phyloP scores from a whole-genome alignment of 345 rosid genomes.

The Angophora floribunda region DNA sequence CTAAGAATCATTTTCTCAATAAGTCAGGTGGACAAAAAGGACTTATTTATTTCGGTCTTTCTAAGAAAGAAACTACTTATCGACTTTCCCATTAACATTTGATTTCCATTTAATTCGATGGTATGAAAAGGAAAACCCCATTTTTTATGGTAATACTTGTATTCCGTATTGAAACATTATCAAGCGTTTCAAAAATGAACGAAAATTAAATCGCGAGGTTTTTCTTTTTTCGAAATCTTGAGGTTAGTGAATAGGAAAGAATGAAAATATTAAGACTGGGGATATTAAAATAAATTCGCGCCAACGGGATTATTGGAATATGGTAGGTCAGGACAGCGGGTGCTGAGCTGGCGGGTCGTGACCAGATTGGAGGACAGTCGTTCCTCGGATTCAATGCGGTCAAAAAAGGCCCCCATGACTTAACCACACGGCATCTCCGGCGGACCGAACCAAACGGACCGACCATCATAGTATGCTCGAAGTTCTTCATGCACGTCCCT shows the following conservation, averaged over 20 bases:
- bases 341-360: not conserved
- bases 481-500: not conserved
- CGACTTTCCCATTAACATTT: not conserved
- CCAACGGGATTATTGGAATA: not conserved
- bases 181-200: not conserved
- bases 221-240: no score
- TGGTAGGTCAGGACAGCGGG: not conserved
- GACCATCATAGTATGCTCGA: not conserved
- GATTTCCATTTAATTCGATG: not conserved
- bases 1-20: not conserved
- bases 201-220: no score
- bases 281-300: not conserved
- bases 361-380: not conserved
- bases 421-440: not conserved
- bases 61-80: fast-evolving
- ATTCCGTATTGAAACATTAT: not conserved
- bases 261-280: not conserved
- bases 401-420: not conserved
- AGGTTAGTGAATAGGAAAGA: not conserved
- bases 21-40: not conserved
- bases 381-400: not conserved
- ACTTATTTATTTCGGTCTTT: fast-evolving
- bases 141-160: no score
- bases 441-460: not conserved
- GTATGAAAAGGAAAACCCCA: not conserved